Conservation (phyloP, 768 basidiomycete species). For the Boletus barrowsii region DNA sequence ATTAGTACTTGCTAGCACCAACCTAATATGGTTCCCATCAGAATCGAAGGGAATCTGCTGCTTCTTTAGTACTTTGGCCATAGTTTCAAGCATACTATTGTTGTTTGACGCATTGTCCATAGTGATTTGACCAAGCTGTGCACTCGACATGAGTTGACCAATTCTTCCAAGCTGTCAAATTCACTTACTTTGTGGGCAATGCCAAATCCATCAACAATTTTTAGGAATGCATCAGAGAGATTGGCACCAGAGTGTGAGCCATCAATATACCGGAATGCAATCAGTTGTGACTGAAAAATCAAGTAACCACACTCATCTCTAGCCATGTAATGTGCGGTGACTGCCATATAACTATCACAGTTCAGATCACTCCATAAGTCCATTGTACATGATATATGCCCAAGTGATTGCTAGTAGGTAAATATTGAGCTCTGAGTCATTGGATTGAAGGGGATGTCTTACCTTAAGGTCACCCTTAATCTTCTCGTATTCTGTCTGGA, state of each 20-base stretch:
- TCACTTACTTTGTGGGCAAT: too few relatives aligned
- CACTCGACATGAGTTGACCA: too few relatives aligned
- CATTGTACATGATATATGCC: background rate
- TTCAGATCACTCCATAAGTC: conserved; percentile 6
- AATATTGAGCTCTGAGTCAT: background rate
- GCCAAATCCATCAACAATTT: too few relatives aligned
- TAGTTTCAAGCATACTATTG: too few relatives aligned
- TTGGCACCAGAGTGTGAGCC: background rate
- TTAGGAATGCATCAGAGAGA: conserved; percentile 17
- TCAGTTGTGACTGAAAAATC: background rate
- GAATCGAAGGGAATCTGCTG: too few relatives aligned
- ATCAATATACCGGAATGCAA: background rate
- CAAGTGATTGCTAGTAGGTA: background rate
- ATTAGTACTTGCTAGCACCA: too few relatives aligned
- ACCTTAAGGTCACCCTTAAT: background rate
- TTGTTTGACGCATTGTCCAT: too few relatives aligned
- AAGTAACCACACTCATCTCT: background rate
- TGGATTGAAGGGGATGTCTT: background rate
- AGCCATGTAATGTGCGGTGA: conserved; percentile 2
- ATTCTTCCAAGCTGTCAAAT: too few relatives aligned
- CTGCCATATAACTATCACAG: background rate
- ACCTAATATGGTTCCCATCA: too few relatives aligned
- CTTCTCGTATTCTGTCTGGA: background rate
- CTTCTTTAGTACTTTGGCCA: too few relatives aligned
- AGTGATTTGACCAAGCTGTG: too few relatives aligned